These are phyloP conservation scores for Trichoderma brevicompactum DNA, from an alignment of 2,329 filamentous ascomycete species.

Conservation along the genomic window DNA sequence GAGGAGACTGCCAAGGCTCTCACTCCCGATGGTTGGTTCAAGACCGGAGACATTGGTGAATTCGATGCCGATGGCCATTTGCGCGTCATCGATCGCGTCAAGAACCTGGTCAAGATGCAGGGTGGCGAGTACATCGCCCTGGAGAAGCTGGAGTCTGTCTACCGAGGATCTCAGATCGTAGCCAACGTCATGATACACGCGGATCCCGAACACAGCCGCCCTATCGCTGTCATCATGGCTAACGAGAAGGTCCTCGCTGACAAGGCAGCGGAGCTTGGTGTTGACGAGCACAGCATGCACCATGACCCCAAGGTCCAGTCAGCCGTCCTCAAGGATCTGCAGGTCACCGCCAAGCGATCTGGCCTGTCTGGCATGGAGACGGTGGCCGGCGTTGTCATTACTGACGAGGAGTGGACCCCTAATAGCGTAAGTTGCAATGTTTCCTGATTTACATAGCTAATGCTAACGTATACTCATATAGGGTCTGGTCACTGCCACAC, in stretches of 20 bases:
- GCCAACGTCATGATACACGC: slow-evolving; percentile 88
- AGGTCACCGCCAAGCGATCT: slow-evolving; percentile 65
- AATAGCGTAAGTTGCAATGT: slow-evolving; percentile 67
- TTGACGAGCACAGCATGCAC: slow-evolving; percentile 71
- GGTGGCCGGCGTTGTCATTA: slow-evolving; percentile 74
- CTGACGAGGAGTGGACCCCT: slow-evolving; percentile 87
- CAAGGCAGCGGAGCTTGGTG: slow-evolving; percentile 62
- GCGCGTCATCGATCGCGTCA: slow-evolving; percentile 91
- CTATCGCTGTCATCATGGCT: slow-evolving; percentile 78
- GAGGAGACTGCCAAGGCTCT: slow-evolving; percentile 81
- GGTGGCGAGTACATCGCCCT: slow-evolving; percentile 97
- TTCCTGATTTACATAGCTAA: neutral
- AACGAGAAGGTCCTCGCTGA: slow-evolving; percentile 67
- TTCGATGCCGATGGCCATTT: slow-evolving; percentile 81
- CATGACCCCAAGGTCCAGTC: slow-evolving; percentile 66
- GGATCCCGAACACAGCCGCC: slow-evolving; percentile 72
- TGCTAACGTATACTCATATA: slow-evolving; percentile 39
- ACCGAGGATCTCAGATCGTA: slow-evolving; percentile 78
- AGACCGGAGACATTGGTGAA: slow-evolving; percentile 93
- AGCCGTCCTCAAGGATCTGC: slow-evolving; percentile 69
- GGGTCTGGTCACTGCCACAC: slow-evolving; percentile 65
- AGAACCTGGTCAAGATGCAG: slow-evolving; percentile 95
- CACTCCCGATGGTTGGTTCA: slow-evolving; percentile 92
- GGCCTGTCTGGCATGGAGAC: slow-evolving; percentile 74
- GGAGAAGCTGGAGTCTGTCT: slow-evolving; percentile 92